Evolutionary conservation across 495 filamentous ascomycete genomes (phyloP), one percentile per base, ranked within the genome.

Genomic region (Penicillium coffeae): DNA sequence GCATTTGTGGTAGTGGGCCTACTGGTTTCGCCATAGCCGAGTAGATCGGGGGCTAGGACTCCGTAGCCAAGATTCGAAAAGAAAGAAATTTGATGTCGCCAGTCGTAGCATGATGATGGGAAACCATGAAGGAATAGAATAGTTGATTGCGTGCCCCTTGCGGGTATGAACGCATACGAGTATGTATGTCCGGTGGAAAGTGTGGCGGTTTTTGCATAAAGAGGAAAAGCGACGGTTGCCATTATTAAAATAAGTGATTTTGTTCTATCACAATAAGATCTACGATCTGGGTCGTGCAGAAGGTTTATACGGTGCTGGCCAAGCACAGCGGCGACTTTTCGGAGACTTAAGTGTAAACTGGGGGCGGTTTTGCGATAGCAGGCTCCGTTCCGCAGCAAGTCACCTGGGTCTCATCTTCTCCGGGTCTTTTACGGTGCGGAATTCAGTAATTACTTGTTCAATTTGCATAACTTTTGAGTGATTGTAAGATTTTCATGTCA

Each of bases 21-120:
- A 42, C 66, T 62, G 0, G 74, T 71, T 20, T 62, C 68, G 1
- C 76, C 76, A 42, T 74, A 79, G n/a, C 76, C 73, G 0, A 79
- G 65, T 1, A 77, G 56, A 52, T 77, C 75, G 0, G 73, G 76
- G 8, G 60, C 72, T 0, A 79, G 32, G 15, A 77, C 55, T 7
- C 74, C 74, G 45, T 75, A 75, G 4, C 74, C 71, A 14, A 50
- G 25, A 3, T 52, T 21, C 15, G 43, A 33, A 19, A 79, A 60
- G 20, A 54, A 42, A 0, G 48, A 13, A 22, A 79, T 62, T 47
- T 76, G 69, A 42, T 71, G 60, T 8, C 63, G 59, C 73, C 74
- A 77, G 45, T 75, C 66, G 37, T 69, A 68, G 39, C 59, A 63
- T 21, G 70, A 69, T 19, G 63, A 68, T 18, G 72, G 71, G 39